A percentile compares a stretch with the other conserved stretches of the same genome.
Conservation (phyloP, 176 grass and related monocot species). For the Panicum miliaceum region DNA sequence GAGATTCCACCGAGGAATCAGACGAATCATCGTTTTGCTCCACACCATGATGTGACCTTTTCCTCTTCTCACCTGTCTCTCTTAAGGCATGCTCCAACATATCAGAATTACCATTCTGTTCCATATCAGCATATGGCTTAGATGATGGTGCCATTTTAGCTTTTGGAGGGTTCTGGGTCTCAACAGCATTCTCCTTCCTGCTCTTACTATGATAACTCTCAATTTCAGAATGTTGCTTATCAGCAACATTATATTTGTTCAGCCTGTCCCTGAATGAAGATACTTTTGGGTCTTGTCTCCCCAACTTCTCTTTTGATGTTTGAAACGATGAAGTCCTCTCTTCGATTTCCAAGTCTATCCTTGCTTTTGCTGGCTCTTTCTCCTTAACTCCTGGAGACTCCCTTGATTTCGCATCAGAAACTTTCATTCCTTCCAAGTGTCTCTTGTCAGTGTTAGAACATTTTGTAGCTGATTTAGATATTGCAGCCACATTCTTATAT, state of each 20-base stretch:
- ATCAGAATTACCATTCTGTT: constrained; percentile 26
- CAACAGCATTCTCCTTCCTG: constrained; percentile 1
- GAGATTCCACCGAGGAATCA: constrained; percentile 47
- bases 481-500: constrained; percentile 27
- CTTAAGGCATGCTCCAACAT: constrained; percentile 20
- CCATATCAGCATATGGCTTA: constrained; percentile 15
- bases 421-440: constrained; percentile 34
- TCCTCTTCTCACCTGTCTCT: constrained; percentile 47
- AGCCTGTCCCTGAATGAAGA: constrained; percentile 6
- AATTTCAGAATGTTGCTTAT: constrained; percentile 26
- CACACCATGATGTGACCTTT: constrained; percentile 34
- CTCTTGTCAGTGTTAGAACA: constrained; percentile 33
- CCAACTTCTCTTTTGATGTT: constrained; percentile 28
- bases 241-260: constrained; percentile 33
- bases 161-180: constrained; percentile 17
- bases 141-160: constrained; percentile 2
- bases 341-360: constrained; percentile 26
- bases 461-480: constrained; percentile 36
- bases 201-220: not conserved
- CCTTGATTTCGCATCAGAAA: constrained; percentile 37
- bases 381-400: constrained; percentile 34
- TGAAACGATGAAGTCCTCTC: constrained; percentile 28
- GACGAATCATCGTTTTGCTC: constrained; percentile 48
- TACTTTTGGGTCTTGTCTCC: constrained; percentile 24
- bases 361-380: constrained; percentile 27